Base-by-base conservation (phyloP, 768 basidiomycete genomes). In the Asterophora lycoperdoides region DNA sequence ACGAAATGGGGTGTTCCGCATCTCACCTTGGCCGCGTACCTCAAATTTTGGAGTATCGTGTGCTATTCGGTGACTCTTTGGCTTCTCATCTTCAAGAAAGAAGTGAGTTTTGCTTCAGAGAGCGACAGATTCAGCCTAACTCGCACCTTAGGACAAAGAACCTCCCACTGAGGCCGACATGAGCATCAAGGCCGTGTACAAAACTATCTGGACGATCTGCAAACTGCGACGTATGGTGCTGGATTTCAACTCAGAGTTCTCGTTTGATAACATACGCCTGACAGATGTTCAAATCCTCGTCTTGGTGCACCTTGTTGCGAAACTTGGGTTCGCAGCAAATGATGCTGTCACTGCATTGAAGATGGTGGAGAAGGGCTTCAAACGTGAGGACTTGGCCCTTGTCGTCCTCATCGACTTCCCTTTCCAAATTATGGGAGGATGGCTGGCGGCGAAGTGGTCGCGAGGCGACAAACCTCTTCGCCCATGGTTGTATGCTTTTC, bases 321-420 rank as follows among this genome's bases (percentile, higher is more conserved):
- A 98, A 69, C 75, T 99, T 52, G 95, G 94, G 23, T 96, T 93
- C 65, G 89, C 90, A 40, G 90, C 92, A 19, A 92, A 93, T 67
- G 96, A 98, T 39, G 86, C 92, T 5, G 89, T 85, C 10, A 93
- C 91, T 3, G 83, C 80, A 18, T 77, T 98, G 37, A 99, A 99
- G 63, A 80, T 98, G 70, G 87, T 99, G 36, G 96, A 99, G 66
- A 98, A 98, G 62, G 96, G 96, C 1, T 76, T 99, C 46, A 87
- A 84, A 50, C 86, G 93, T 34, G 96, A 98, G 71, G 96, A 99
- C 59, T 77, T 98, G 33, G 93, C 96, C n/a, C 75, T 93, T 13
- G 87, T 92, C 3, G 94, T 95, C 37, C 80, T 98, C 33, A 86
- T 98, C 55, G 96, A 99, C 67, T 97, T 98, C 58, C 96, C 96